These are phyloP conservation scores for Plasmodium sp. DNA, from an alignment of 169 alveolate species.

Conservation along the genomic window DNA sequence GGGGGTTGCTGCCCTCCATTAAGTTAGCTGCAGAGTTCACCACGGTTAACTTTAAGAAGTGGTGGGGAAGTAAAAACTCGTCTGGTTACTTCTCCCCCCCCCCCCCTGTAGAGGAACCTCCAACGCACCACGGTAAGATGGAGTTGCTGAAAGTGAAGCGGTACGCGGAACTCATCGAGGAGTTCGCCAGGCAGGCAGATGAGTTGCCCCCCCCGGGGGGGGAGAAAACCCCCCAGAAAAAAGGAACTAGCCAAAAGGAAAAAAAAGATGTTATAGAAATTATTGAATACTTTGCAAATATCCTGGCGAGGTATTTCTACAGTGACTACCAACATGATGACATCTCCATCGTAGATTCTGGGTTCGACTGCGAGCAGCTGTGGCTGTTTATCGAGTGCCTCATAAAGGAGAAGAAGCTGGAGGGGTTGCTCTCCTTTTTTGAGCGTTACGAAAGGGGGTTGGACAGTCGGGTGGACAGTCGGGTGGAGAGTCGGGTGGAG, in stretches of 20 bases:
- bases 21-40: too few relatives aligned
- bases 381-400: constrained; percentile 64
- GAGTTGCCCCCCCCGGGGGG: neutral
- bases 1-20: too few relatives aligned
- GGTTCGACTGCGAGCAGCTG: constrained; percentile 34
- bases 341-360: constrained; percentile 8
- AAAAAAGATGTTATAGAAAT: constrained; percentile 38
- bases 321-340: constrained; percentile 1
- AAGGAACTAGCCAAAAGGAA: neutral
- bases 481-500: too few relatives aligned
- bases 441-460: constrained; percentile 4
- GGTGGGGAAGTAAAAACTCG: too few relatives aligned
- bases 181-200: neutral
- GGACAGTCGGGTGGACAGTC: neutral
- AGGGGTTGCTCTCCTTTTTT: constrained; percentile 9
- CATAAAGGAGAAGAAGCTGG: constrained; percentile 29
- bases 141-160: constrained; percentile 10
- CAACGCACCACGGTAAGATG: neutral
- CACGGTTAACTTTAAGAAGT: too few relatives aligned
- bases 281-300: constrained; percentile 53
- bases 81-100: neutral
- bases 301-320: constrained; percentile 20
- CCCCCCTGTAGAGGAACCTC: neutral
- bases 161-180: constrained; percentile 26
- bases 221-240: neutral